Base-by-base conservation (phyloP, 352 stramenopile species). In the Phytopythium oedochilum region DNA sequence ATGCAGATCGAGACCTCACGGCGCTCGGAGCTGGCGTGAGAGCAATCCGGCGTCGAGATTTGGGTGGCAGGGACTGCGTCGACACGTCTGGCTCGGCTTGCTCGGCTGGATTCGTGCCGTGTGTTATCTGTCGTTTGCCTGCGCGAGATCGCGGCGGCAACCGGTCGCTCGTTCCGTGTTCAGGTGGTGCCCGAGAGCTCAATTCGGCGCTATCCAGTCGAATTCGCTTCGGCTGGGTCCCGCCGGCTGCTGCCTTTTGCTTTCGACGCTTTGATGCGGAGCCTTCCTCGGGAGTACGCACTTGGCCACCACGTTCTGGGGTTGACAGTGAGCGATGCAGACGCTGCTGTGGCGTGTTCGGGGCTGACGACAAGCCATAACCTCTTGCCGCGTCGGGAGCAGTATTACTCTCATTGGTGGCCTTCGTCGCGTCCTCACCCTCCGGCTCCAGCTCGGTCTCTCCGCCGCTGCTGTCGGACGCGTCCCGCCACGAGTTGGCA, bases 381-480 rank as follows among this genome's bases (percentile, higher is more conserved):
- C 14, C 6, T 50, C 25, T 32, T 35, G 44, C n/a, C 17, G 17
- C n/a, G 18, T 23, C 45, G 17, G 17, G 26, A 8, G 26, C 45
- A 51, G 45, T 38, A 35, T n/a, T 38, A 3, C 12, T 12, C 12
- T 15, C 17, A 4, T 7, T 23, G 0, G 2, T 20, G 22, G 11
- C 17, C 34, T 35, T 43, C 20, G 8, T 25, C 20, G 14, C 29
- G 18, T 71, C 62, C n/a, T 73, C 74, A 20, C 67, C 72, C 57
- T 89, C 76, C 34, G 64, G 60, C 53, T 89, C 78, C 15, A 86
- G 75, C 35, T 89, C 78, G 3, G 76, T 89, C 52, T 87, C 76
- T 0, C 64, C 66, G n/a, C 73, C 74, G 57, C 72, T 88, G 52
- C 72, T 83, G 0, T 81, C 78, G 26, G 63, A 66, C 10, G 71